Evolutionary conservation across 257 asterid species (phyloP), one percentile per base, ranked within the genome.

Genomic region (Solanum raphanifolium): DNA sequence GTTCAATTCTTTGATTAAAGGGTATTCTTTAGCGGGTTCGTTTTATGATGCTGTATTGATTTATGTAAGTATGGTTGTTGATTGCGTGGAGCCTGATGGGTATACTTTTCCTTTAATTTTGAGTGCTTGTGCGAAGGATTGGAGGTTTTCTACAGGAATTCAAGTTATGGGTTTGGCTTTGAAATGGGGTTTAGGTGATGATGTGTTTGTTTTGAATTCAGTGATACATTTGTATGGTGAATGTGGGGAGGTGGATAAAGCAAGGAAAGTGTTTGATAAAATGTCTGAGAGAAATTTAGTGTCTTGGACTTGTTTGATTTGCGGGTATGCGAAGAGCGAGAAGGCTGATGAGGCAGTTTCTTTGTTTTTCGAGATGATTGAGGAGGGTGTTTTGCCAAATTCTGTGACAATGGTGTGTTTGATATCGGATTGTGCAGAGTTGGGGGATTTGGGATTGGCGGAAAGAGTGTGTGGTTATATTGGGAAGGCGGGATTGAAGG

Each of bases 271-370:
- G 92, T 92, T 92, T 21, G 94, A 93, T 20, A 88, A 91, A 93
- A 93, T 93, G 93, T 7, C 82, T 43, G 93, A 91, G 0, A 89
- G 89, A 90, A 92, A 94, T 74, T 92, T 94, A 13, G 96, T 92
- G 62, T 90, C 96, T 1, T 92, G 95, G 95, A 94, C 94, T 46
- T 88, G 94, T 85, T 89, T 94, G 92, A 94, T 94, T 87, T 85
- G 92, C 74, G 93, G 93, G 66, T 94, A 92, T 73, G 90, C 90
- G 21, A 91, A 90, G 87, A 81, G 65, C 11, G 91, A 90, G 13
- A 38, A 43, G 82, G 85, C 83, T 21, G 89, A 87, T 31, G 95
- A 92, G 87, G 96, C 95, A 1, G 91, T 94, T 58, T 48, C 92
- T 73, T 91, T 92, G 58, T 94, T 94, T 89, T 92, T 94, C 23